Conservation (phyloP, 2,329 filamentous ascomycete species). For the Trichoderma citrinoviride region DNA sequence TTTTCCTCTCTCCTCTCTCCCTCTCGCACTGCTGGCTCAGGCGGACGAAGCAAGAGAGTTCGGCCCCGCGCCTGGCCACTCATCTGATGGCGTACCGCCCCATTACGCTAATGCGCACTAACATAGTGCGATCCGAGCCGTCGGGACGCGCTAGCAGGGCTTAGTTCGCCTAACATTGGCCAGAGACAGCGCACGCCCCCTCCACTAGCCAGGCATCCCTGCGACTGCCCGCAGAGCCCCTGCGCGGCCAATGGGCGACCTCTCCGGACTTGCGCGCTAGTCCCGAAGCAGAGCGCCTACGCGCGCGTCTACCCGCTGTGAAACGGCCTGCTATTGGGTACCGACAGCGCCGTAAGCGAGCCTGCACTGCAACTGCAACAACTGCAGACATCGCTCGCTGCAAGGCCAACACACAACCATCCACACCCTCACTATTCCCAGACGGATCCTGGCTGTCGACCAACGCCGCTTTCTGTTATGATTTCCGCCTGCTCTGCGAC, state of each 20-base stretch:
- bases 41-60: slow-evolving; percentile 21
- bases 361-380: slow-evolving; percentile 22
- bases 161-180: slow-evolving; percentile 26
- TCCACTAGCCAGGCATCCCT: slow-evolving; percentile 1
- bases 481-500: neutral
- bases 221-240: slow-evolving; percentile 12
- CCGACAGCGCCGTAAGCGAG: slow-evolving; percentile 33
- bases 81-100: slow-evolving; percentile 23
- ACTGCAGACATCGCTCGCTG: slow-evolving; percentile 19
- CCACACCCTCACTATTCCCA: slow-evolving; percentile 17
- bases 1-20: neutral
- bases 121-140: slow-evolving; percentile 37
- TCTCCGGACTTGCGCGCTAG: slow-evolving; percentile 27
- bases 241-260: slow-evolving; percentile 29
- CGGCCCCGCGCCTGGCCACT: slow-evolving; percentile 30
- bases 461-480: slow-evolving; percentile 8
- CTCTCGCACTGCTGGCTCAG: slow-evolving; percentile 3
- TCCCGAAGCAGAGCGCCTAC: slow-evolving; percentile 25
- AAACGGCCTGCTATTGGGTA: slow-evolving; percentile 31
- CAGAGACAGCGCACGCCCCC: slow-evolving; percentile 19
- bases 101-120: slow-evolving; percentile 28
- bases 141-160: slow-evolving; percentile 38
- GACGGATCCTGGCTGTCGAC: neutral
- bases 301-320: slow-evolving; percentile 34
- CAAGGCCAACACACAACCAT: slow-evolving; percentile 31